These are phyloP conservation scores for Pleomassaria siparia DNA, from an alignment of 2,329 filamentous ascomycete species.

Conservation along the genomic window DNA sequence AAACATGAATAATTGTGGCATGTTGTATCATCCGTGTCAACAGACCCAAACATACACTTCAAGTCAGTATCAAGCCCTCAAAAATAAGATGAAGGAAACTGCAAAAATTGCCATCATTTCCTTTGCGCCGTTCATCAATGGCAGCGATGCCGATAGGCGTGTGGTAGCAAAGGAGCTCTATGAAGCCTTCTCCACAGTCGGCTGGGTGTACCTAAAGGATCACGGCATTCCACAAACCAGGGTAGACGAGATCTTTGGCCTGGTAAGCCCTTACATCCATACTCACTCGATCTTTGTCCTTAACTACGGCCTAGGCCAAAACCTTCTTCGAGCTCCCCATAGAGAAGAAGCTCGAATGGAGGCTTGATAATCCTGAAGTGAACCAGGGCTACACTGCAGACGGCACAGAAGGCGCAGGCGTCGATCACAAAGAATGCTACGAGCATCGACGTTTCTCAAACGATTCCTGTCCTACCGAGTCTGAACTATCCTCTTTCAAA, in stretches of 20 bases:
- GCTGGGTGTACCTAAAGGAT: slow-evolving; percentile 48
- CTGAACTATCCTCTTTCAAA: slow-evolving; percentile 43
- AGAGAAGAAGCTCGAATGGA: slow-evolving; percentile 38
- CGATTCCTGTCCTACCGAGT: slow-evolving; percentile 27
- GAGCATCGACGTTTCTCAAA: slow-evolving; percentile 25
- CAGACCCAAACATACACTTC: too few species aligned
- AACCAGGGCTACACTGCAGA: slow-evolving; percentile 45
- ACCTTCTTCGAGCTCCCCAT: slow-evolving; percentile 42
- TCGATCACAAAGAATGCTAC: slow-evolving; percentile 32
- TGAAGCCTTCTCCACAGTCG: slow-evolving; percentile 41
- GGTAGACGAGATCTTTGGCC: slow-evolving; percentile 31
- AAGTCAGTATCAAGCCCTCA: too few species aligned
- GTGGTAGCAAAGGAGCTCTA: slow-evolving; percentile 37
- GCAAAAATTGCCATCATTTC: slow-evolving; percentile 27
- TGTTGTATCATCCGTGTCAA: too few species aligned
- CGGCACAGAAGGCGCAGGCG: slow-evolving; percentile 38
- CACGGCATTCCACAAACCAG: slow-evolving; percentile 40
- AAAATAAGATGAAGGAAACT: slow-evolving; percentile 10
- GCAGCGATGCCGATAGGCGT: slow-evolving; percentile 18
- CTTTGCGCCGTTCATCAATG: slow-evolving; percentile 27
- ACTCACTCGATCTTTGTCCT: slow-evolving; percentile 1
- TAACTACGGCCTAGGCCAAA: slow-evolving; percentile 32
- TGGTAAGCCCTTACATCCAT: slow-evolving; percentile 13
- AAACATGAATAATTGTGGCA: neutral
- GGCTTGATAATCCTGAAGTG: slow-evolving; percentile 39